Conservation (phyloP, 2,329 filamentous ascomycete genomes). For the Sarocladium kiliense region DNA sequence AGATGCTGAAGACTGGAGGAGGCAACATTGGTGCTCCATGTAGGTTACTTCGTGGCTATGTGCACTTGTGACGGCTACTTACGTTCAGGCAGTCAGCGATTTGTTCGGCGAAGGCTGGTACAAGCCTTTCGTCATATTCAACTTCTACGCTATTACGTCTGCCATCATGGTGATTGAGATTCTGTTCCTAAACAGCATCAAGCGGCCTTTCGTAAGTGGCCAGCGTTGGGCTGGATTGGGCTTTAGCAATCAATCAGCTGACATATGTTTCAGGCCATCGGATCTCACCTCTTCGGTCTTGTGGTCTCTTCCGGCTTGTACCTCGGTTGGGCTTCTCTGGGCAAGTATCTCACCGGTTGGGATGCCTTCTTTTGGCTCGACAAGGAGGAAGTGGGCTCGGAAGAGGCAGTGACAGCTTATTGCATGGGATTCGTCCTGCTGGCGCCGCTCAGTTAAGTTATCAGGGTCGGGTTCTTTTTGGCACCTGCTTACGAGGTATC, state of each 20-base stretch:
- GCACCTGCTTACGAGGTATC: neutral
- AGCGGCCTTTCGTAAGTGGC: constrained; percentile 39
- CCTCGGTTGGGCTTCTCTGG: constrained; percentile 44
- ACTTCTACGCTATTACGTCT: constrained; percentile 38
- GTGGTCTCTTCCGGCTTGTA: constrained; percentile 37
- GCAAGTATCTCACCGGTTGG: constrained; percentile 38
- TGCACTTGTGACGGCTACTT: neutral
- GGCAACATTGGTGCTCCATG: constrained; percentile 7
- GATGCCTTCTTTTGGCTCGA: constrained; percentile 49
- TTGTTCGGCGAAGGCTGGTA: constrained; percentile 44
- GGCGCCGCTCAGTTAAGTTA: constrained; percentile 38
- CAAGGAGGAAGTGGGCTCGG: constrained; percentile 34
- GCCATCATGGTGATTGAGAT: constrained; percentile 40
- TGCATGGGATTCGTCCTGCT: constrained; percentile 39
- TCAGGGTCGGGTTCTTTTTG: neutral
- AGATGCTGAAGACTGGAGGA: neutral
- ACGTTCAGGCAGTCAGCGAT: constrained; percentile 33
- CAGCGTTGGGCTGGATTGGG: fast-evolving
- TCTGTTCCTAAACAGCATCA: constrained; percentile 47
- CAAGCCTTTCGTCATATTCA: constrained; percentile 40
- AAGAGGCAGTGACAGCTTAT: constrained; percentile 38
- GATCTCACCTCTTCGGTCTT: constrained; percentile 36
- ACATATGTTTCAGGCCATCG: constrained; percentile 33
- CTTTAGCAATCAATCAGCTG: constrained; percentile 8
- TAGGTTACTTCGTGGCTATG: neutral